Base-by-base conservation (phyloP, 176 grass and related monocot genomes). In the Triticum urartu region DNA sequence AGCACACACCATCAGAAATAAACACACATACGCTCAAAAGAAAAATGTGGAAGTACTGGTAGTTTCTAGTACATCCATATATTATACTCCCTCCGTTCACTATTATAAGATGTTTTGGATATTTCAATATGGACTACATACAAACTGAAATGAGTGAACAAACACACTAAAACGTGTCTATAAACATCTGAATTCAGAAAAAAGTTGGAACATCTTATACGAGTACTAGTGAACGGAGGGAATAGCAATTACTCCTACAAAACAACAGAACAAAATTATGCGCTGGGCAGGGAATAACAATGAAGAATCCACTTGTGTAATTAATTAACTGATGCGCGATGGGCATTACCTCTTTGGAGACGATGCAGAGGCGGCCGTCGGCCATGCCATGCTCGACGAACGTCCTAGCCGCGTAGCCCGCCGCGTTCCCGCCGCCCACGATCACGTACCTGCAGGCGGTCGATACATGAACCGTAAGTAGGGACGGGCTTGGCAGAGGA, bases 331-430 rank as follows among this genome's bases (percentile, higher is more conserved):
- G n/a, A 54, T 63, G 9, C 17, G 9, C 20, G 15, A 69, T 5
- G 17, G 11, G 28, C 82, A 47, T 36, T 39, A 98, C 95, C 95
- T 95, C 95, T 86, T 98, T 98, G 88, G 91, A 93, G 76, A 98
- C 88, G 28, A 98, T 98, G 74, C 95, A 98, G 22, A 98, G 91
- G 33, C 91, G 83, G 24, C 91, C 95, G 63, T 93, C 93, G 12
- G 95, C 93, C 93, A 95, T 94, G 78, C 93, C 93, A 11, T 98
- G 91, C 38, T 98, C 91, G 7, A 97, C 95, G 73, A 98, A 95
- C 42, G 93, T 93, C 85, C 91, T 83, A 33, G 91, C 95, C 4
- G 95, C 95, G 28, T 98, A 98, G 12, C 95, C 93, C 3, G 95
- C 95, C 1, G 95, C 89, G 69, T 98, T 98, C 42, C 95, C 95